Evolutionary conservation across 805 yeast genomes (phyloP), one percentile per base, ranked within the genome.

Genomic region (Sugiyamaella chiloensis): DNA sequence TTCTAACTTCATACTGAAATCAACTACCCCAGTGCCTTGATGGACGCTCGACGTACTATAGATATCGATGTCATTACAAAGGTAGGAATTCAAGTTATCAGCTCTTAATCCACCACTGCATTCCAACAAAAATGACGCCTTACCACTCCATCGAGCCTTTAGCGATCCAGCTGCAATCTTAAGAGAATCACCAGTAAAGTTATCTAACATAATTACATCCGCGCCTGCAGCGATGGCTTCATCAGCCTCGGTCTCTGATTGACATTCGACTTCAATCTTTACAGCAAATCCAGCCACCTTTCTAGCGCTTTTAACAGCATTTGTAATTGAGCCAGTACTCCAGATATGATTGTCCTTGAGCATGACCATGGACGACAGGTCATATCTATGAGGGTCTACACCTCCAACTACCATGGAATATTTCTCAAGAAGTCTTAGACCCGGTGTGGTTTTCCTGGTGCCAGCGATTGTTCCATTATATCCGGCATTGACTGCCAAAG

Each of bases 361-460:
- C 98, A 91, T 90, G 1, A 91, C 90, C 98, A 90, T 90, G 1
- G 93, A 79, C 39, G 93, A 83, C 48, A 90, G 76, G 63, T 91
- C 97, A 62, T 87, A 87, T 54, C 98, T 75, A 65, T 90, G 98
- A 47, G 93, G 77, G 62, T 90, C 98, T 47, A 87, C 85, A 2
- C 97, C 97, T 26, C 97, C 98, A 7, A 90, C 95, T 26, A 87
- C 69, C 98, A 90, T 91, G 20, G 96, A 84, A 67, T 90, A 90
- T 64, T 90, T 90, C 63, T 90, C 98, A 49, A 91, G 68, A 36
- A 83, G 72, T 60, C 98, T 79, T 53, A 90, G 75, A 0, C 98
- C 98, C 0, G 98, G 98, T 0, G 98, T 91, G n/a, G 97, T 91
- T 68, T 90, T 90, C 62, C 98, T 78, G 1, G 98, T 90, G 5